These are phyloP conservation scores for Balansia obtecta DNA, from an alignment of 2,329 filamentous ascomycete species.

Conservation along the genomic window DNA sequence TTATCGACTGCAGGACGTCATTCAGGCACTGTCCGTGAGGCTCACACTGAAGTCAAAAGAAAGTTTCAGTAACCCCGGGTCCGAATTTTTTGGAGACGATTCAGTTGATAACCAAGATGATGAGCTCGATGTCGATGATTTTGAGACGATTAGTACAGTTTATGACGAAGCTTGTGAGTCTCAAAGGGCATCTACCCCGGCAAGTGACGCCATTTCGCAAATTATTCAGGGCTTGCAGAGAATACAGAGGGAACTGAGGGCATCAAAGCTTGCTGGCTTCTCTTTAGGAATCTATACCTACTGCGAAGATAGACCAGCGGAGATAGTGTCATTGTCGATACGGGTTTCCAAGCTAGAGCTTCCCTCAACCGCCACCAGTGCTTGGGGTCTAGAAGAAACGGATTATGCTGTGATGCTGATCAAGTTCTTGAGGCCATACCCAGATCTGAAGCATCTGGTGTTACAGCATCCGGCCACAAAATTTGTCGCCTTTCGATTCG, in stretches of 20 bases:
- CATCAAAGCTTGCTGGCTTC: slow-evolving; percentile 53
- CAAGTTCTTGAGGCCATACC: slow-evolving; percentile 50
- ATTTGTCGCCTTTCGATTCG: slow-evolving; percentile 47
- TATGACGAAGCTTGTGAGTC: slow-evolving; percentile 6
- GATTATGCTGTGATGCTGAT: slow-evolving; percentile 69
- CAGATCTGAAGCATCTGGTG: slow-evolving; percentile 38
- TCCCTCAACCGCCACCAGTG: slow-evolving; percentile 59
- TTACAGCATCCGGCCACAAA: slow-evolving; percentile 25
- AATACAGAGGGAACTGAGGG: slow-evolving; percentile 27
- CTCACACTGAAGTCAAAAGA: not conserved
- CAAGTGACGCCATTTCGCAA: not conserved
- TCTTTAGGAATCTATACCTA: slow-evolving; percentile 51
- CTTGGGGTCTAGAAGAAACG: slow-evolving; percentile 56
- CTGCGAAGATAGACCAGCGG: slow-evolving; percentile 26
- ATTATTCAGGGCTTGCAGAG: not conserved
- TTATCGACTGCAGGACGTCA: slow-evolving; percentile 5
- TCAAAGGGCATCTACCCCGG: not conserved
- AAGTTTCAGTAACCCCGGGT: not conserved
- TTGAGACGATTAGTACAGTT: not conserved
- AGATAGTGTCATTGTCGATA: slow-evolving; percentile 53
- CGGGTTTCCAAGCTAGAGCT: slow-evolving; percentile 59
- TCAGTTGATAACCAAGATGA: not conserved
- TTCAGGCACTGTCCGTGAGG: slow-evolving; percentile 1
- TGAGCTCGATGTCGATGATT: not conserved
- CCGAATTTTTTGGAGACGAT: not conserved